phyloP scores from a whole-genome alignment of 2,329 filamentous ascomycete genomes.

The Botrytis aclada region DNA sequence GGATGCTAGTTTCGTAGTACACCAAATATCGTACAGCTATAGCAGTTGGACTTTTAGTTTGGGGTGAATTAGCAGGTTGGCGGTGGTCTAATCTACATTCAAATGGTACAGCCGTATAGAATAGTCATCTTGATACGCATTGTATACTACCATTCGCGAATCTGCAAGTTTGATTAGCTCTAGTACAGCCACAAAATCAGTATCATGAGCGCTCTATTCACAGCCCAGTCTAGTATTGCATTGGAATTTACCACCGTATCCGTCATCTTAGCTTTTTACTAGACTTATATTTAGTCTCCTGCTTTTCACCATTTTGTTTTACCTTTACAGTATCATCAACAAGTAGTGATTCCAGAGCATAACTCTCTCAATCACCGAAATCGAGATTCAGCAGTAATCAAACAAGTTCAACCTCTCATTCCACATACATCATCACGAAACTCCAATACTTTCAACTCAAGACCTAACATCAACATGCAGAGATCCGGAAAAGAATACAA shows the following conservation, averaged over 20 bases:
- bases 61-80: background rate
- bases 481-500: background rate
- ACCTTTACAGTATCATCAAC: background rate
- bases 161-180: background rate
- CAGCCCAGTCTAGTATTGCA: background rate
- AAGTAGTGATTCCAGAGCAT: background rate
- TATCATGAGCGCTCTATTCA: background rate
- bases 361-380: background rate
- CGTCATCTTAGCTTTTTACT: background rate
- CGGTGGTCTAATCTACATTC: background rate
- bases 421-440: background rate
- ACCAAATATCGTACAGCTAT: background rate
- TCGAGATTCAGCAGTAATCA: background rate
- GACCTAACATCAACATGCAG: background rate
- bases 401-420: background rate
- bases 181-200: background rate
- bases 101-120: background rate
- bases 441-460: background rate
- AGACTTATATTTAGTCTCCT: background rate
- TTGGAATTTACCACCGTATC: background rate
- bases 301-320: background rate
- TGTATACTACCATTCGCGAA: background rate
- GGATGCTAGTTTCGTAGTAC: background rate
- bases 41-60: too few species aligned
- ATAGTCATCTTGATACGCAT: too few species aligned